These are phyloP conservation scores for Globisporangium spiculum DNA, from an alignment of 352 stramenopile genomes.

Conservation along the genomic window DNA sequence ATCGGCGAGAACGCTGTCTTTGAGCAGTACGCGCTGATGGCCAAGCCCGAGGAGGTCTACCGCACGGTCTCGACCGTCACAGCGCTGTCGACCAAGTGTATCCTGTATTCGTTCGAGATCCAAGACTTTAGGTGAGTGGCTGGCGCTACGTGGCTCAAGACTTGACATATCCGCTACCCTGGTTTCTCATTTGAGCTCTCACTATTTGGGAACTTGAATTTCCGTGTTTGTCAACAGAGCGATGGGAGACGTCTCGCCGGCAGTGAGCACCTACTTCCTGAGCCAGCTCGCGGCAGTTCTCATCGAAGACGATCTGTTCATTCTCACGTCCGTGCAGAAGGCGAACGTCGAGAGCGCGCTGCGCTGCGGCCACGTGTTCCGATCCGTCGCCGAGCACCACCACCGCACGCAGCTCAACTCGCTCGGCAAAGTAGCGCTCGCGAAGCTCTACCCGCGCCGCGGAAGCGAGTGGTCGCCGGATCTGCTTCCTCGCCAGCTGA, in stretches of 20 bases:
- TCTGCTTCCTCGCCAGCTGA: conserved; percentile 56
- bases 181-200: background rate
- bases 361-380: conserved; percentile 53
- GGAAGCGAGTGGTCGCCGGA: conserved; percentile 76
- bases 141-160: background rate
- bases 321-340: conserved; percentile 45
- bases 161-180: background rate
- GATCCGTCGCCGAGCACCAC: conserved; percentile 56
- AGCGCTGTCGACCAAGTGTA: conserved; percentile 60
- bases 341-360: conserved; percentile 53
- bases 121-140: conserved; percentile 68
- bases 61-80: conserved; percentile 71
- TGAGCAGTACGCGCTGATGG: conserved; percentile 83
- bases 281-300: conserved; percentile 74
- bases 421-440: conserved; percentile 61
- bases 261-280: conserved; percentile 78
- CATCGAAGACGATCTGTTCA: conserved; percentile 65
- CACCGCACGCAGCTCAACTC: conserved; percentile 49
- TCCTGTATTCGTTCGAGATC: conserved; percentile 80
- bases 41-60: conserved; percentile 65
- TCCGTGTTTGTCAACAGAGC: conserved; percentile 20
- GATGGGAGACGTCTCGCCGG: conserved; percentile 64
- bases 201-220: background rate
- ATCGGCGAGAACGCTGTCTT: conserved; percentile 74
- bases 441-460: conserved; percentile 54